phyloP scores from a whole-genome alignment of 345 rosid species.

The Eucalyptus tenuipes region DNA sequence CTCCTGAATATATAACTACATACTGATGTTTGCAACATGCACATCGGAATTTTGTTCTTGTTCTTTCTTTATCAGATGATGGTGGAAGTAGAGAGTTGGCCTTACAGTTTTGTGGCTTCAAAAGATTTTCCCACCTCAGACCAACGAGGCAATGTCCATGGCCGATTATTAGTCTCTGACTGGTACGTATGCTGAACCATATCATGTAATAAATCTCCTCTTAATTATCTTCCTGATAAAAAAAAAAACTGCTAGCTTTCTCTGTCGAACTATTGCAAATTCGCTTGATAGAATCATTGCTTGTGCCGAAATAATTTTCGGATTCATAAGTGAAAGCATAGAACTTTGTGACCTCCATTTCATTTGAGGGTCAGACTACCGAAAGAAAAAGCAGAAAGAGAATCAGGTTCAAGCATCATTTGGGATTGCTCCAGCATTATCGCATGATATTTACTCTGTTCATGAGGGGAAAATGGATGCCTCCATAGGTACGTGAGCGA shows the following conservation, averaged over 20 bases:
- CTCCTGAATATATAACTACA: background rate
- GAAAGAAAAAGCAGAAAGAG: background rate
- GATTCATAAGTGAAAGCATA: background rate
- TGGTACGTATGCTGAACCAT: background rate
- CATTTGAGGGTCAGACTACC: background rate
- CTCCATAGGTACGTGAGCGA: conserved; percentile 20
- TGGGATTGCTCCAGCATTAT: background rate
- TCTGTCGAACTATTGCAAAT: background rate
- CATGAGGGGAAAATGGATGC: background rate
- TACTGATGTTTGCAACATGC: background rate
- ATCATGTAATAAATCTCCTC: background rate
- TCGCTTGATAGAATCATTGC: background rate
- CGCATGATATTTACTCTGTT: background rate
- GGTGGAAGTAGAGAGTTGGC: conserved; percentile 47
- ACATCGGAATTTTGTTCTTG: background rate
- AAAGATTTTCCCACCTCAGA: conserved; percentile 34
- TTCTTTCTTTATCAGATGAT: conserved; percentile 11
- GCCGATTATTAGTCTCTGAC: conserved; percentile 40
- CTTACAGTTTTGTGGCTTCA: conserved; percentile 49
- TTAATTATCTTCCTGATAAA: background rate
- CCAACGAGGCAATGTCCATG: conserved; percentile 31
- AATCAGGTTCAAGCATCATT: background rate
- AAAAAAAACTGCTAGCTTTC: background rate
- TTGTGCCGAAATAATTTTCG: background rate
- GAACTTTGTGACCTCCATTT: background rate